phyloP scores from a whole-genome alignment of 495 filamentous ascomycete genomes.

The Zalerion maritima region DNA sequence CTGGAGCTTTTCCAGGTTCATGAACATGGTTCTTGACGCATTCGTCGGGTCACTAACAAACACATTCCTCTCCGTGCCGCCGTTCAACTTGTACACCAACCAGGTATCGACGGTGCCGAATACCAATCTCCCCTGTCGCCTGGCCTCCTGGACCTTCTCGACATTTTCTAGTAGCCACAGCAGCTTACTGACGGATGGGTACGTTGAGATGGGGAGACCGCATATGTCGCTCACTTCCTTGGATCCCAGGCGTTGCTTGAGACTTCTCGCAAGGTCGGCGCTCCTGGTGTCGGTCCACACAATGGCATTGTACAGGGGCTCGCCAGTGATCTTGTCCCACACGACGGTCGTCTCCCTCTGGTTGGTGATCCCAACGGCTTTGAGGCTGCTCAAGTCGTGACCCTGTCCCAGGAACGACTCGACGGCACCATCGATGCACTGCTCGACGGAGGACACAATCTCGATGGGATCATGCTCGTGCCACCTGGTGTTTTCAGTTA shows the following conservation, averaged over 20 bases:
- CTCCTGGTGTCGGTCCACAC: constrained; percentile 68
- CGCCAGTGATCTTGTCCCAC: constrained; percentile 62
- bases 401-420: constrained; percentile 48
- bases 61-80: constrained; percentile 40
- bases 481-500: constrained; percentile 37
- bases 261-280: constrained; percentile 47
- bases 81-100: constrained; percentile 65
- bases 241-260: constrained; percentile 42
- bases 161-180: constrained; percentile 57
- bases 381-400: constrained; percentile 47
- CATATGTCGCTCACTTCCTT: constrained; percentile 51
- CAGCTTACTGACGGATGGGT: constrained; percentile 62
- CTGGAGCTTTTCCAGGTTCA: constrained; percentile 58
- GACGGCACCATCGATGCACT: constrained; percentile 58
- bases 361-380: constrained; percentile 63
- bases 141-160: constrained; percentile 45
- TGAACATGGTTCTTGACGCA: constrained; percentile 71
- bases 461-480: constrained; percentile 68
- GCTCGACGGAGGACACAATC: constrained; percentile 52
- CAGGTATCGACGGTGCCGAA: constrained; percentile 71
- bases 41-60: constrained; percentile 66
- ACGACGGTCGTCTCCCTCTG: constrained; percentile 70
- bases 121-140: constrained; percentile 50
- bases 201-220: constrained; percentile 65
- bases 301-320: constrained; percentile 62